A percentile compares a stretch with the other conserved stretches of the same genome.
Evolutionary conservation across 1,284 basidiomycete species (phyloP).

Genomic region (Cronartium quercuum): DNA sequence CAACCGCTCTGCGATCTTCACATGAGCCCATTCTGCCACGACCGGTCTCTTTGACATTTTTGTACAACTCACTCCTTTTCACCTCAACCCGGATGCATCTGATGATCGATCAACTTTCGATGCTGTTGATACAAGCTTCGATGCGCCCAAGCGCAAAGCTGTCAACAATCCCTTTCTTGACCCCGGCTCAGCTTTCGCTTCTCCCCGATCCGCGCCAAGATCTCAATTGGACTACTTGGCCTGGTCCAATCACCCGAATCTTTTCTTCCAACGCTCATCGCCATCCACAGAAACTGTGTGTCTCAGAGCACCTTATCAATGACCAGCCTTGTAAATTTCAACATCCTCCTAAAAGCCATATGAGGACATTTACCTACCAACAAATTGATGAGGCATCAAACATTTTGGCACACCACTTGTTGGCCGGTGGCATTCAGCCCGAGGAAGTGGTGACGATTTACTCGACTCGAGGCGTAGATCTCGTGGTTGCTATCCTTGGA

Average conservation of each 20-base stretch:
- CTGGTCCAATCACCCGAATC: constrained; percentile 89
- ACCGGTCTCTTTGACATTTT: constrained; percentile 67
- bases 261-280: constrained; percentile 74
- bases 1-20: constrained; percentile 53
- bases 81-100: constrained; percentile 68
- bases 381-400: constrained; percentile 81
- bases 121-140: constrained; percentile 66
- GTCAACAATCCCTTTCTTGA: constrained; percentile 73
- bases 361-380: constrained; percentile 65
- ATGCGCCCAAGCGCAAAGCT: constrained; percentile 56
- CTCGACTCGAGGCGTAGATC: constrained; percentile 89
- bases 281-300: constrained; percentile 72
- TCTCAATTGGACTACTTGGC: constrained; percentile 94
- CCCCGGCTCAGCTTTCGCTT: constrained; percentile 61
- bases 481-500: constrained; percentile 94
- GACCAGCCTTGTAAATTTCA: constrained; percentile 48
- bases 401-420: constrained; percentile 81
- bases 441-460: constrained; percentile 99
- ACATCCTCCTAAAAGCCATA: constrained; percentile 55
- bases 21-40: constrained; percentile 52
- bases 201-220: constrained; percentile 82
- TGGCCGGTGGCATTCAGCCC: constrained; percentile 75
- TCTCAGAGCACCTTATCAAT: constrained; percentile 62
- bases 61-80: constrained; percentile 95
- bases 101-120: constrained; percentile 79